A percentile compares a stretch with the other conserved stretches of the same genome.
phyloP scores from a whole-genome alignment of 2,329 filamentous ascomycete genomes.

The Exophiala oligosperma region DNA sequence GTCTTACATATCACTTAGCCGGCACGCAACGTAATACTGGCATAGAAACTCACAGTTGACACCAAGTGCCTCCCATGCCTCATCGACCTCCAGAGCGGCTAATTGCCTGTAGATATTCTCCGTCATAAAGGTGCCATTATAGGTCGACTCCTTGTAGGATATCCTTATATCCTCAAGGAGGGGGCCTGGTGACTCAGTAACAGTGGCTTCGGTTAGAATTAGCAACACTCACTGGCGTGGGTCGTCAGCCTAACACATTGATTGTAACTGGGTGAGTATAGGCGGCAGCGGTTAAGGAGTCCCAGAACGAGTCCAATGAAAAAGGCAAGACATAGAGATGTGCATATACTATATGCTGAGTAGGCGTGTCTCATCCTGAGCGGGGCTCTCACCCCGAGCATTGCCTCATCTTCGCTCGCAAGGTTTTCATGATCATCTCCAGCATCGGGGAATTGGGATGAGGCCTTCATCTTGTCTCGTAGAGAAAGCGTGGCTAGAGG shows the following conservation, averaged over 20 bases:
- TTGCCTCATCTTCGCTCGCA: neutral
- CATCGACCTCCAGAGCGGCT: constrained; percentile 55
- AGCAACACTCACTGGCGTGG: neutral
- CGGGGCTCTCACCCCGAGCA: neutral
- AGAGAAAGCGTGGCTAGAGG: neutral
- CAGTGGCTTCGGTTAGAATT: neutral
- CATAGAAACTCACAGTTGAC: constrained; percentile 48
- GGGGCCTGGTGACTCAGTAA: neutral
- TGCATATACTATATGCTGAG: neutral
- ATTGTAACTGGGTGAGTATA: neutral
- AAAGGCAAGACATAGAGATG: neutral
- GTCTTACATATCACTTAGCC: constrained; percentile 34
- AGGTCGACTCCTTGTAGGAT: constrained; percentile 31
- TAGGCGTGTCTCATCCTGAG: neutral
- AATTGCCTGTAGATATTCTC: constrained; percentile 55
- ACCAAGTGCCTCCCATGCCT: constrained; percentile 56
- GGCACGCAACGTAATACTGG: neutral
- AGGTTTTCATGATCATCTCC: neutral
- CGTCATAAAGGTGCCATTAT: constrained; percentile 59
- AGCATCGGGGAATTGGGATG: neutral
- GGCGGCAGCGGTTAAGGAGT: neutral
- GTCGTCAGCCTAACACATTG: neutral
- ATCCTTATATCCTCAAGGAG: neutral
- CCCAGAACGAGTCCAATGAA: neutral
- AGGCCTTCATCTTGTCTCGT: neutral